These are phyloP conservation scores for Colletotrichum sp. DNA, from an alignment of 2,329 filamentous ascomycete genomes.

Conservation along the genomic window DNA sequence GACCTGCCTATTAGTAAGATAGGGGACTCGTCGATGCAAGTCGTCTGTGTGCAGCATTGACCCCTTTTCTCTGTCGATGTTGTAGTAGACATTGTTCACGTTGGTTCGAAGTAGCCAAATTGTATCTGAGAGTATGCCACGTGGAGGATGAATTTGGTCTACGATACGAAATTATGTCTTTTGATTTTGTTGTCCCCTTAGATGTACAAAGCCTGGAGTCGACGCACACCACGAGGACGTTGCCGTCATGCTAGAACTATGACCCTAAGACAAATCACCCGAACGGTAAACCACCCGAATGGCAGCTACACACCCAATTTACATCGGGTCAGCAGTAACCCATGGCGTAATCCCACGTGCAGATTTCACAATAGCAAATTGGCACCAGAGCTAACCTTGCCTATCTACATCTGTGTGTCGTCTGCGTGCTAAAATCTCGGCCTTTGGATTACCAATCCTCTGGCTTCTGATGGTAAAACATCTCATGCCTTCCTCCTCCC, in stretches of 20 bases:
- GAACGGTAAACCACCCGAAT: neutral
- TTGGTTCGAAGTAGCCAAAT: neutral
- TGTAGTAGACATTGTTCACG: neutral
- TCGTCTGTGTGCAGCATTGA: neutral
- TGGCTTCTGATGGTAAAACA: neutral
- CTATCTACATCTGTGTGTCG: neutral
- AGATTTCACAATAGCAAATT: neutral
- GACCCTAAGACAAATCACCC: neutral
- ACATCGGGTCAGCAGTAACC: neutral
- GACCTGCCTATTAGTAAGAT: neutral
- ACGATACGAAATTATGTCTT: neutral
- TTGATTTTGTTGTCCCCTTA: neutral
- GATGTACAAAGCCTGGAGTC: neutral
- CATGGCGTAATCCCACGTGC: too few relatives aligned
- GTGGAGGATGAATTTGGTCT: neutral
- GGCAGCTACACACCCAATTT: neutral
- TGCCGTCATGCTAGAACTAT: neutral
- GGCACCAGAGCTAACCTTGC: neutral
- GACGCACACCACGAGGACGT: neutral
- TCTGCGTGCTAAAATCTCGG: neutral
- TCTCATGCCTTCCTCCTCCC: neutral
- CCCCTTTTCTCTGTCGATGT: neutral
- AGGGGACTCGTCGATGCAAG: neutral
- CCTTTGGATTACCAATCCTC: neutral
- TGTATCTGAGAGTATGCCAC: neutral